These are phyloP conservation scores for Alternaria sp. DNA, from an alignment of 2,329 filamentous ascomycete species.

Conservation along the genomic window DNA sequence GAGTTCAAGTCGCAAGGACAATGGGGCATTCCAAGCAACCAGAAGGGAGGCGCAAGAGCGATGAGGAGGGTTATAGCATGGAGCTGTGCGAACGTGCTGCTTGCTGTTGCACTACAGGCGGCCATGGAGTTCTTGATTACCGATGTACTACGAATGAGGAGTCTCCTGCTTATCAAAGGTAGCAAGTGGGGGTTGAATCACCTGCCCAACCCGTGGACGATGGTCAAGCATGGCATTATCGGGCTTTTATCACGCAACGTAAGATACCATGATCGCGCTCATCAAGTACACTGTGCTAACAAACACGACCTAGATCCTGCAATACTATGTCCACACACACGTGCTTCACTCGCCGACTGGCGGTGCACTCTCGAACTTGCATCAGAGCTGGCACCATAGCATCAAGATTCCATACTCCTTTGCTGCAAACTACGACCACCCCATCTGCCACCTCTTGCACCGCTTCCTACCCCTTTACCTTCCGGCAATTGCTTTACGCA, in stretches of 20 bases:
- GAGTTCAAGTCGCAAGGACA: conserved; percentile 73
- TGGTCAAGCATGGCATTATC: conserved; percentile 63
- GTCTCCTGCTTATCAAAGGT: conserved; percentile 66
- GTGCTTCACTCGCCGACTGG: conserved; percentile 65
- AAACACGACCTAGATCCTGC: conserved; percentile 59
- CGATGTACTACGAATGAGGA: conserved; percentile 61
- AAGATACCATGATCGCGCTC: conserved; percentile 26
- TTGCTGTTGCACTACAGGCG: conserved; percentile 64
- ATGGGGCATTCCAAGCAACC: conserved; percentile 55
- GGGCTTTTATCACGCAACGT: conserved; percentile 67
- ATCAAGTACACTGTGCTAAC: conserved; percentile 19
- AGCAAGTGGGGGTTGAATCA: conserved; percentile 67
- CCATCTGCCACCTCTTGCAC: conserved; percentile 68
- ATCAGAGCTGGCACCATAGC: conserved; percentile 66
- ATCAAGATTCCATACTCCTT: conserved; percentile 68
- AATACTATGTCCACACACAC: conserved; percentile 78
- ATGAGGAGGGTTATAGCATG: conserved; percentile 62
- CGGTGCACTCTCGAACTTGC: conserved; percentile 48
- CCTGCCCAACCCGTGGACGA: conserved; percentile 69
- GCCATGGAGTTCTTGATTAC: conserved; percentile 64
- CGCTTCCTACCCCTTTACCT: conserved; percentile 72
- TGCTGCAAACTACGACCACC: conserved; percentile 72
- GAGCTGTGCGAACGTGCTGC: conserved; percentile 63
- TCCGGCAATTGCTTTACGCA: conserved; percentile 69
- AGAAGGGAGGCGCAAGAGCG: conserved; percentile 52